Evolutionary conservation across 176 grass and related monocot species (phyloP), one percentile per base, ranked within the genome.

Genomic region (Coix lacrymajobi): DNA sequence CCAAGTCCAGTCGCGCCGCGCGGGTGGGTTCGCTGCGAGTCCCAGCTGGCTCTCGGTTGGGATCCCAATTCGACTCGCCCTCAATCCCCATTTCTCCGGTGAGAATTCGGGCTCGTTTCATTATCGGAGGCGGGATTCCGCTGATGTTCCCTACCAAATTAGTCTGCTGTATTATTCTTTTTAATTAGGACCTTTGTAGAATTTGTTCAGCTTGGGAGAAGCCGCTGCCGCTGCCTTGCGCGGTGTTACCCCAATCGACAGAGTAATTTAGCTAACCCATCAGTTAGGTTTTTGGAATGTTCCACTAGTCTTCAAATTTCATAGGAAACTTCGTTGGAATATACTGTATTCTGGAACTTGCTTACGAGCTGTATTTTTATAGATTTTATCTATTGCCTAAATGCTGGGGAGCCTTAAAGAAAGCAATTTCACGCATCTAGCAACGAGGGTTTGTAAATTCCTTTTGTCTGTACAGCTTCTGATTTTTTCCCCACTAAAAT

Each of bases 21-120:
- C 49, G 41, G 75, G 1, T 44, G 41, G 75, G 1, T 44, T 37
- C 36, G 1, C 19, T 62, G 78, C 32, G 78, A 85, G 60, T 66
- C 5, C 57, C 22, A 7, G 24, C 40, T n/a, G 17, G 15, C 36
- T 20, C 11, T 15, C 2, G 48, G 3, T 32, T 46, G 6, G 87
- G 76, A 80, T 84, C 81, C 81, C 37, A 14, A 29, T 80, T 73
- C 48, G 81, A 48, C 75, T 84, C 24, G 8, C n/a, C 39, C 7
- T 13, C 39, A 63, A 44, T 31, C 60, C 37, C 76, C 46, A 31
- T 75, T 26, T 39, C 29, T 11, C 0, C 9, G 48, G 67, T 22
- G 66, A 65, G 69, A 57, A 33, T 56, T 39, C 80, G 56, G 39
- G 33, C 2, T 31, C 8, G 25, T 8, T 46, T 61, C 68, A 19